Evolutionary conservation across 176 grass and related monocot genomes (phyloP), one percentile per base, ranked within the genome.

Genomic region (Leersia perrieri): DNA sequence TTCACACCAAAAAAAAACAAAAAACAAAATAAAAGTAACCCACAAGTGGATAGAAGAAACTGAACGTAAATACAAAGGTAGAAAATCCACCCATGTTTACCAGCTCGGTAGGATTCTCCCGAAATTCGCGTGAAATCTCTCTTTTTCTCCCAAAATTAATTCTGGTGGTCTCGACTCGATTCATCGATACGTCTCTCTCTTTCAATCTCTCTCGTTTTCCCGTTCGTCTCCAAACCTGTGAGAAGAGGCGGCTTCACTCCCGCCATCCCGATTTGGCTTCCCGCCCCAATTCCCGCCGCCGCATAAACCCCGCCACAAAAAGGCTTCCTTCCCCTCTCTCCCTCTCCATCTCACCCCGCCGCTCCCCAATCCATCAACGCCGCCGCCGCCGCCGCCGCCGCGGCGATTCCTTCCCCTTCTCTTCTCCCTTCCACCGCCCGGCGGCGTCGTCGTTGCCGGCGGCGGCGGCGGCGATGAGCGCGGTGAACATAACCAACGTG

Each of bases 401-500:
- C 42, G 77, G 77, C 13, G 63, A 23, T 31, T 68, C 42, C 22
- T 58, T 41, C 5, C 0, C 10, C 66, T n/a, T n/a, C n/a, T n/a
- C 5, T 57, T 11, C 22, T 3, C 9, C 5, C 22, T 11, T 30
- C 1, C 13, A 1, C n/a, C 18, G 14, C 22, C 18, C 53, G 3
- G 8, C 36, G n/a, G 31, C 33, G 15, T 41, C 30, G 45, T 63
- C 3, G 4, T 49, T 22, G n/a, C n/a, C n/a, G n/a, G n/a, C n/a
- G 66, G 90, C 42, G 77, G 40, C 41, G 72, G 87, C 77, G 88
- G 79, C 74, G 53, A 99, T 99, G 96, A 99, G 96, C 91, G 96
- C 93, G 39, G 93, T 99, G 76, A 99, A 93, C 83, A 93, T 99
- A 63, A 99, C 96, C 16, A 99, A 99, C 92, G 96, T 99, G 68